A percentile compares a stretch with the other conserved stretches of the same genome.
Evolutionary conservation across 1,139 yeast genomes (phyloP).

Genomic region (Hansenula lynferdii): DNA sequence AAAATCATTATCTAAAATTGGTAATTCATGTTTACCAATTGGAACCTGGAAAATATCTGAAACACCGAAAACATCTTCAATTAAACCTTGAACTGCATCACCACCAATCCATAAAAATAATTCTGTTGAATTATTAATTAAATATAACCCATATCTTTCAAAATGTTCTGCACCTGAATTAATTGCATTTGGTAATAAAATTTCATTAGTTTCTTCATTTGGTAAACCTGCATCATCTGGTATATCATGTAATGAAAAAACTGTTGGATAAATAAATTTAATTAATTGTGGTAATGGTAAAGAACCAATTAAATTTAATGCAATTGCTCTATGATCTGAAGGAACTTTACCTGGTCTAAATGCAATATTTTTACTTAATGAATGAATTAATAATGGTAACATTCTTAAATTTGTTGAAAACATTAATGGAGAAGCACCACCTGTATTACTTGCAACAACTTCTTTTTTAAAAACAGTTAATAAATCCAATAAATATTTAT

Average conservation of each 20-base stretch:
- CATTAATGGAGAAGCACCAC: slow-evolving; percentile 86
- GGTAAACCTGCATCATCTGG: slow-evolving; percentile 90
- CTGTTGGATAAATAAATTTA: slow-evolving; percentile 82
- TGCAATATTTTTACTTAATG: slow-evolving; percentile 81
- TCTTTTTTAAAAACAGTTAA: slow-evolving; percentile 82
- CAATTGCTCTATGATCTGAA: slow-evolving; percentile 88
- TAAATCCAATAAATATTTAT: slow-evolving; percentile 65
- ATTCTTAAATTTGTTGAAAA: slow-evolving; percentile 84
- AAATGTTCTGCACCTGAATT: slow-evolving; percentile 73
- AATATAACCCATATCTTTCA: slow-evolving; percentile 83
- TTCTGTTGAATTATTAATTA: slow-evolving; percentile 83
- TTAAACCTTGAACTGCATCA: slow-evolving; percentile 85
- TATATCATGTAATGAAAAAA: slow-evolving; percentile 89
- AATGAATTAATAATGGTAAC: slow-evolving; percentile 83
- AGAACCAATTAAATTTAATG: slow-evolving; percentile 78
- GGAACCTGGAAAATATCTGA: slow-evolving; percentile 61
- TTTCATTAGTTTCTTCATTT: slow-evolving; percentile 59
- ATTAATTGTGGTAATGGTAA: slow-evolving; percentile 78
- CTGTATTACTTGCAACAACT: slow-evolving; percentile 84
- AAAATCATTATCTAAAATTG: slow-evolving; percentile 74
- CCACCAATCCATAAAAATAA: slow-evolving; percentile 93
- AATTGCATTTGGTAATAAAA: slow-evolving; percentile 80
- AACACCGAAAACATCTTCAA: slow-evolving; percentile 83
- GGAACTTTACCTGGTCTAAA: slow-evolving; percentile 86
- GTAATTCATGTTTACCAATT: slow-evolving; percentile 83